These are phyloP conservation scores for Mucor velutinosus DNA, from an alignment of 371 early-diverging fungal genomes.

Conservation along the genomic window DNA sequence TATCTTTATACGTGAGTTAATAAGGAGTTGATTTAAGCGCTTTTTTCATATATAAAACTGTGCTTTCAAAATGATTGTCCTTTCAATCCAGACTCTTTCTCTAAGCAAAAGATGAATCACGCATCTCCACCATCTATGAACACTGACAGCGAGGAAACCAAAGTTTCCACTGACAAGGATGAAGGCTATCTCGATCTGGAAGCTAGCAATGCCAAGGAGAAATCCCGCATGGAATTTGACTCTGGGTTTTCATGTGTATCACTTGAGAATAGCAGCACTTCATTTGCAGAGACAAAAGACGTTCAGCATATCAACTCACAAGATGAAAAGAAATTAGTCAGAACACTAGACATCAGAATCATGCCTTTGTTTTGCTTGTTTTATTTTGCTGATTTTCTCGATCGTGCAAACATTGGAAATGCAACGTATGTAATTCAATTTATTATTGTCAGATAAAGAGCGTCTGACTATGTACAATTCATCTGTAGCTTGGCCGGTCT, in stretches of 20 bases:
- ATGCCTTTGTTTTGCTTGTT: constrained; percentile 47
- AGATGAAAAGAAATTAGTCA: constrained; percentile 32
- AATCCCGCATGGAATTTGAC: not conserved
- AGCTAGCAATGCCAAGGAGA: not conserved
- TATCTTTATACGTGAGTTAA: not conserved
- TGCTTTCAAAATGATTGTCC: not conserved
- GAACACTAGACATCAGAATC: constrained; percentile 37
- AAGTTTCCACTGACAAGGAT: not conserved
- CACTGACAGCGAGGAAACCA: not conserved
- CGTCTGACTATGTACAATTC: not conserved
- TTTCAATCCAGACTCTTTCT: not conserved
- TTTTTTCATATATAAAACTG: not conserved
- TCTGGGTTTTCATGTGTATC: constrained; percentile 13
- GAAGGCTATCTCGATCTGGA: not conserved
- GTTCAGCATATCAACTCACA: not conserved
- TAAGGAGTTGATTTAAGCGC: constrained; percentile 2
- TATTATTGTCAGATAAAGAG: not conserved
- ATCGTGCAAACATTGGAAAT: constrained; percentile 42
- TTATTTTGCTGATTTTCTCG: constrained; percentile 45
- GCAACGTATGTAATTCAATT: constrained; percentile 30
- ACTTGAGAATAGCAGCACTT: not conserved
- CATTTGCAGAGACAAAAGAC: not conserved
- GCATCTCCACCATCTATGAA: not conserved
- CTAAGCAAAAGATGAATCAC: not conserved
- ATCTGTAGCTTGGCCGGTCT: constrained; percentile 26